A percentile compares a stretch with the other conserved stretches of the same genome.
Evolutionary conservation across 2,329 filamentous ascomycete species (phyloP).

Genomic region (Sporothrix euskadiensis): DNA sequence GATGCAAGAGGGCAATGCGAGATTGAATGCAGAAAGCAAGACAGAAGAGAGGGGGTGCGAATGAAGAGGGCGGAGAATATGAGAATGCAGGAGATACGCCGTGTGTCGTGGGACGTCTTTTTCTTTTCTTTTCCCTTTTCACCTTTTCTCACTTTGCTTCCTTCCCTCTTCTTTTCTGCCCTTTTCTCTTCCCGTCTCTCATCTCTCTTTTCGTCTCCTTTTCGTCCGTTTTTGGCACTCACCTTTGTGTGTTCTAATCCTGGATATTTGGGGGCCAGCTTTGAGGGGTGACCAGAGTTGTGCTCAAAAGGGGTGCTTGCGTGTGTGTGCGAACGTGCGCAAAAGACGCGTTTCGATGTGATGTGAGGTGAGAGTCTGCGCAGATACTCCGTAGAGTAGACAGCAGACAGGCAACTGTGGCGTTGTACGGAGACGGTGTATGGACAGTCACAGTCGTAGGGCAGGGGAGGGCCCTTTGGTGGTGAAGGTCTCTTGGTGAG

Average conservation of each 20-base stretch:
- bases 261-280: conserved; percentile 3
- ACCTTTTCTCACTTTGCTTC: too few relatives aligned
- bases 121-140: background rate
- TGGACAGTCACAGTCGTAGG: background rate
- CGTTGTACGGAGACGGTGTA: background rate
- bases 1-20: background rate
- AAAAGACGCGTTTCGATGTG: background rate
- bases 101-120: background rate
- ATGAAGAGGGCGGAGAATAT: background rate
- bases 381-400: background rate
- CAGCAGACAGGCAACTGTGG: background rate
- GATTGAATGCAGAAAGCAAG: background rate
- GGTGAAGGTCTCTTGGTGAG: background rate
- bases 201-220: background rate
- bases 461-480: too few relatives aligned
- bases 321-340: background rate
- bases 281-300: background rate
- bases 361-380: background rate
- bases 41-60: background rate
- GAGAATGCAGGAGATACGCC: background rate
- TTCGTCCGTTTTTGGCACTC: background rate
- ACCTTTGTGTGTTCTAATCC: background rate
- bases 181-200: background rate
- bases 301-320: background rate
- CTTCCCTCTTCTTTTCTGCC: background rate